Percentiles rank a stretch among this genome's conserved stretches.
Evolutionary conservation across 306 rosid genomes (phyloP).

Genomic region (Chamaecrista fasciculata): DNA sequence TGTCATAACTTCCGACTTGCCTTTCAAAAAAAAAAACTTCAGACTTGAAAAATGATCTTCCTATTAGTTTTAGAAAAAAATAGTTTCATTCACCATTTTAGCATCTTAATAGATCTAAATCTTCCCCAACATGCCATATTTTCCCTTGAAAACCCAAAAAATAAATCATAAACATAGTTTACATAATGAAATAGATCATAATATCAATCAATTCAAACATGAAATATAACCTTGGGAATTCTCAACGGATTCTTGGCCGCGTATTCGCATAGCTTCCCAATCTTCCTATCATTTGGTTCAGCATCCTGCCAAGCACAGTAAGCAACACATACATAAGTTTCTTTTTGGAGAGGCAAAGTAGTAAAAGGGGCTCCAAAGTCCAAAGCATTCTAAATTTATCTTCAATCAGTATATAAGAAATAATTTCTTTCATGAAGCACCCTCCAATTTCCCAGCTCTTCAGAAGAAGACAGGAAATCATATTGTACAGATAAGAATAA

Average conservation of each 20-base stretch:
- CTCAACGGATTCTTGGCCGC: constrained; percentile 50
- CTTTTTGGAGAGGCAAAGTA: not conserved
- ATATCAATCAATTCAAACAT: not conserved
- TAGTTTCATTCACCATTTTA: constrained; percentile 12
- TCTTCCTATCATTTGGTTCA: constrained; percentile 47
- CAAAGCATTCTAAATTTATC: constrained; percentile 18
- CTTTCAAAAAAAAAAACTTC: constrained; percentile 15
- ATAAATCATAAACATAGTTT: not conserved
- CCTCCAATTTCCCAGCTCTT: not conserved
- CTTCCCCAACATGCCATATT: constrained; percentile 2
- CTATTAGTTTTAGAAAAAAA: not conserved
- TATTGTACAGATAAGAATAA: not conserved
- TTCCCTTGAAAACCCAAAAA: not conserved
- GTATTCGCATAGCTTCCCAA: constrained; percentile 51
- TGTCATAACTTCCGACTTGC: too few relatives aligned
- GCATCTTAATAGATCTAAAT: constrained; percentile 1
- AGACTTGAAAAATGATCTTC: not conserved
- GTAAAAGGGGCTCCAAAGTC: not conserved
- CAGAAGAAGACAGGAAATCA: not conserved
- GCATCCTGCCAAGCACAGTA: constrained; percentile 40
- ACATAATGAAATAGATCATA: not conserved
- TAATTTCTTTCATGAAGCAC: not conserved
- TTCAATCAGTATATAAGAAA: constrained; percentile 6
- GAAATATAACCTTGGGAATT: constrained; percentile 44
- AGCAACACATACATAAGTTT: constrained; percentile 20